Evolutionary conservation across 352 stramenopile species (phyloP).

Genomic region (Phytophthora ohioensis): DNA sequence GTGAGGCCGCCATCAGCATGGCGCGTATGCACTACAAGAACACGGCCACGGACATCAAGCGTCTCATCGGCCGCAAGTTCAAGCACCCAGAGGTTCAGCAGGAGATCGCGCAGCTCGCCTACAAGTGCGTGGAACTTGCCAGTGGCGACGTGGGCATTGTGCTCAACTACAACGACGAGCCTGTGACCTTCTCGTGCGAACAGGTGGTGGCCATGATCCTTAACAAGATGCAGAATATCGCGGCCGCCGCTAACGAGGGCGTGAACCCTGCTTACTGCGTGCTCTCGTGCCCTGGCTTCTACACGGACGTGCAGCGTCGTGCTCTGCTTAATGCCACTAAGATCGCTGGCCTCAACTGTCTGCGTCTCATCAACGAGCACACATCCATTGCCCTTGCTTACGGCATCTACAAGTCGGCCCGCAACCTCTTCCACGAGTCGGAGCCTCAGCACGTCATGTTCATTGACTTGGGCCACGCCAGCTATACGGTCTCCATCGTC

Average conservation of each 20-base stretch:
- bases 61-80: conserved; percentile 97
- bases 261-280: conserved; percentile 93
- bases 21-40: conserved; percentile 98
- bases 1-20: conserved; percentile 91
- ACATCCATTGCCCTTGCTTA: conserved; percentile 96
- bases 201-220: conserved; percentile 98
- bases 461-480: conserved; percentile 97
- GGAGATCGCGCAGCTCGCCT: conserved; percentile 95
- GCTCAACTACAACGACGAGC: conserved; percentile 94
- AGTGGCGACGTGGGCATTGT: conserved; percentile 92
- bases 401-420: conserved; percentile 97
- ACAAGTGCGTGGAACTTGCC: conserved; percentile 90
- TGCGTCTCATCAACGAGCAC: conserved; percentile 98
- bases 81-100: conserved; percentile 95
- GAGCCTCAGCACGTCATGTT: conserved; percentile 98
- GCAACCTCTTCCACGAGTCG: conserved; percentile 94
- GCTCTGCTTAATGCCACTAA: conserved; percentile 93
- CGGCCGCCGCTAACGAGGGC: conserved; percentile 92
- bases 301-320: conserved; percentile 97
- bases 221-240: conserved; percentile 96
- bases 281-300: conserved; percentile 97
- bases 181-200: conserved; percentile 94
- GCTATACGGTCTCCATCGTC: conserved; percentile 93
- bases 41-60: conserved; percentile 97
- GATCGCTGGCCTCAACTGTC: conserved; percentile 96